Evolutionary conservation across 208 protist species (phyloP), one percentile per base, ranked within the genome.

Genomic region (Trypanosoma boissoni): DNA sequence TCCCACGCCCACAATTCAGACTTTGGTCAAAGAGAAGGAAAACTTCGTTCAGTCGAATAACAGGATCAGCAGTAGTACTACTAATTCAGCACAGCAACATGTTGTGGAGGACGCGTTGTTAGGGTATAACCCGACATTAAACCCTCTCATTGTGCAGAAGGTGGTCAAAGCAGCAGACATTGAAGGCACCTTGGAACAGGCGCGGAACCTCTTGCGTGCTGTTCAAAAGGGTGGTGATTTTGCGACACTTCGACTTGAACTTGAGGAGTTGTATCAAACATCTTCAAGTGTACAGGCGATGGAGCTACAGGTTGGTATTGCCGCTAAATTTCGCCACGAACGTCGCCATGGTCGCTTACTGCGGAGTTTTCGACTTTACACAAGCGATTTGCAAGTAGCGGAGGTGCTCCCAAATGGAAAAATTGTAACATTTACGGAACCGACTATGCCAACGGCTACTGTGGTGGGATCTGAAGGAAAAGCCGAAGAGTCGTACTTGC

Each of bases 371-470:
- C 41, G 68, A 14, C 20, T 62, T 21, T 48, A 73, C 46, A 52
- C 42, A 3, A 84, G 78, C 45, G 85, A 92, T 68, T 34, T 86
- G 16, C 85, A 92, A 57, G 68, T 84, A 23, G 74, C 67, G 46
- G 80, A 92, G 58, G 76, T 92, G 53, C 75, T 88, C 59, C 70
- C 71, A 7, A 76, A 46, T 50, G 84, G 80, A 9, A 72, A 74
- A 5, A 79, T 91, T 39, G 78, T 91, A 14, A 74, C 69, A 23
- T 76, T 91, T 57, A 88, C 80, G 36, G 50, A 68, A 27, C 65
- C 80, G 21, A 86, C 76, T 27, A 53, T 76, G 7, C 71, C 71
- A 31, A 48, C n/a, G 43, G 46, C 23, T 6, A 18, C 44, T 26
- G 14, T n/a, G 28, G 9, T 31, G 24, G 1, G 18, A 27, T 36